phyloP scores from a whole-genome alignment of 164 flowering plant genomes.

The Taxillus chinensis region DNA sequence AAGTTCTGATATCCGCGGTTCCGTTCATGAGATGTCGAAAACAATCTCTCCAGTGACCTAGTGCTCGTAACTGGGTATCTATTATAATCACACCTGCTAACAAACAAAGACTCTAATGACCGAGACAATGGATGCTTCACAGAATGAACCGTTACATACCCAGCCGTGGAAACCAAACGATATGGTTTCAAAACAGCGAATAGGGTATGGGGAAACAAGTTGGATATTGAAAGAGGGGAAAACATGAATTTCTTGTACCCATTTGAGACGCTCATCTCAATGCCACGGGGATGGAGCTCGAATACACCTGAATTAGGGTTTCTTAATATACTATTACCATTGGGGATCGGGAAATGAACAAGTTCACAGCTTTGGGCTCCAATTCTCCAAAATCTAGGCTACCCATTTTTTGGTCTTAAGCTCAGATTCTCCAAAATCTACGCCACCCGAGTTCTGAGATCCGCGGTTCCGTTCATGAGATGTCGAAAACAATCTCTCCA shows the following conservation, averaged over 20 bases:
- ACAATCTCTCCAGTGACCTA: neutral
- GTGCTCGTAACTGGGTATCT: neutral
- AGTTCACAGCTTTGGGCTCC: no score
- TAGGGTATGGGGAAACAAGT: no score
- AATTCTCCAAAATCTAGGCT: no score
- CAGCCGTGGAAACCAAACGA: no score
- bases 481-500: conserved; percentile 7
- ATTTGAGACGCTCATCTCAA: no score
- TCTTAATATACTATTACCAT: no score
- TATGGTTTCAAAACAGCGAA: no score
- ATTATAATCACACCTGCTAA: neutral
- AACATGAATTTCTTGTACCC: no score
- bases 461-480: conserved; percentile 1
- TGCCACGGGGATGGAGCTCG: no score
- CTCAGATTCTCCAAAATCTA: neutral
- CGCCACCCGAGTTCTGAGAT: neutral
- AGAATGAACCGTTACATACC: neutral
- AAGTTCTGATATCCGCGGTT: neutral
- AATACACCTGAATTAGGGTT: no score
- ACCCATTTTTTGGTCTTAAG: neutral
- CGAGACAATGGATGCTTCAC: neutral
- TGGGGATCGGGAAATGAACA: no score
- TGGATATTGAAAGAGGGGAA: no score
- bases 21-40: conserved; percentile 6
- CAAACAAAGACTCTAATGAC: neutral